Evolutionary conservation across 768 basidiomycete species (phyloP).

Genomic region (Boletus coccyginus): DNA sequence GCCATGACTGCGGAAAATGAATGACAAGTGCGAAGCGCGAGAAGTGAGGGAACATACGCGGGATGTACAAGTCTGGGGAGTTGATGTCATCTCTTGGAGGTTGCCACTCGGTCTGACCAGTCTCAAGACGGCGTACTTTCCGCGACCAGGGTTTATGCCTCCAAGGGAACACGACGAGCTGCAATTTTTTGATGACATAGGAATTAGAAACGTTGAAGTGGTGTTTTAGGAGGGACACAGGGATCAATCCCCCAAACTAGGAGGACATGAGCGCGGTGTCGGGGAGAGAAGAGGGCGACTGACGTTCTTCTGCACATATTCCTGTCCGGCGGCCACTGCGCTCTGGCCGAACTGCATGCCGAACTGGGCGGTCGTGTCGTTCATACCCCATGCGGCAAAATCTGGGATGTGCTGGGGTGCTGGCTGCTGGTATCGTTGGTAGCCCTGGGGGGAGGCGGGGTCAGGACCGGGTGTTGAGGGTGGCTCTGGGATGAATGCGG

Average conservation of each 20-base stretch:
- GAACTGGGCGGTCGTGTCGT: constrained; percentile 92
- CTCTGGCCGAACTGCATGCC: constrained; percentile 93
- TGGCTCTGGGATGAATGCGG: constrained; percentile 80
- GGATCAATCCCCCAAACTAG: constrained; percentile 80
- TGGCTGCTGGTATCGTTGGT: constrained; percentile 36
- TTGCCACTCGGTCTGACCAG: constrained; percentile 70
- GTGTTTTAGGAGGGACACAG: constrained; percentile 74
- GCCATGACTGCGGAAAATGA: constrained; percentile 72
- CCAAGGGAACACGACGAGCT: constrained; percentile 94
- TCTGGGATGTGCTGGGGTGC: constrained; percentile 37
- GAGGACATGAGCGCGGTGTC: constrained; percentile 1
- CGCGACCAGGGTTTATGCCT: constrained; percentile 85
- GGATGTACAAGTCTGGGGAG: constrained; percentile 95
- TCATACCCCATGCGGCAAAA: constrained; percentile 79
- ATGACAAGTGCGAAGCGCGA: constrained; percentile 3
- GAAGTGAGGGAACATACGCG: constrained; percentile 47
- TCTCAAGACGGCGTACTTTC: constrained; percentile 60
- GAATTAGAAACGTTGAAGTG: constrained; percentile 96
- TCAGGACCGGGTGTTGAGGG: constrained; percentile 72
- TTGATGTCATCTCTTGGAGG: constrained; percentile 94
- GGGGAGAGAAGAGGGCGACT: constrained; percentile 25
- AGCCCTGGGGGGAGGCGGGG: constrained; percentile 58
- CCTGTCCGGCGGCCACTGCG: constrained; percentile 91
- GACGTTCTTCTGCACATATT: constrained; percentile 94
- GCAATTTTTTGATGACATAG: constrained; percentile 89